Base-by-base conservation (phyloP, 75 land plant genomes). In the Chamaecyparis obtusa region DNA sequence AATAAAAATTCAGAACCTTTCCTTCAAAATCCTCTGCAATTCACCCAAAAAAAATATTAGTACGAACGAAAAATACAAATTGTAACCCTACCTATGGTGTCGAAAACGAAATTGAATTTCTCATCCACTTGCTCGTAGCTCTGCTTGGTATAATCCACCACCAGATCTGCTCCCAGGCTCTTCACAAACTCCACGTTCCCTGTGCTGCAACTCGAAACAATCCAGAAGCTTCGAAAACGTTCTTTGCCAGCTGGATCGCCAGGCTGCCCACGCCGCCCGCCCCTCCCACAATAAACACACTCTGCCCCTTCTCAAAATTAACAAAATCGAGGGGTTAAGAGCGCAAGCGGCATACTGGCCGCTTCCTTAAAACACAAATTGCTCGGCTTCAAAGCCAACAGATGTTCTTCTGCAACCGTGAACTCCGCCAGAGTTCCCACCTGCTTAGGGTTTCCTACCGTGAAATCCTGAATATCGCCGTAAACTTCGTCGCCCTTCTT, bases 401-500 rank as follows among this genome's bases (percentile, higher is more conserved):
- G 90, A 48, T 86, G 88, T 83, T 90, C 92, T 60, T 92, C 92
- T 33, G 90, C 93, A 27, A 92, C 92, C 9, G 92, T 89, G 49
- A 72, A 92, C 48, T 92, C 88, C 13, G 92, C 93, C n/a, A 92
- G 81, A 32, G 93, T 86, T 30, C 93, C 93, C n/a, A 67, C 48
- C 86, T 85, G 93, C 87, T 89, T 87, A 24, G 88, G 87, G 30
- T 49, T 83, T 51, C 85, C 92, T 19, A 86, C 84, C 32, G 79
- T 79, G 56, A 86, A 80, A 27, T 90, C 89, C 24, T 88, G 89
- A 51, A 91, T 87, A 82, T 92, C 78, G 48, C 88, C 90, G 56
- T 92, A 92, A n/a, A 92, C 93, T 79, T 92, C 93, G 44, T 92
- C 92, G 24, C 92, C 93, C 46, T 80, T 84, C 57, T 91, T 88